Base-by-base conservation (phyloP, 805 yeast genomes). In the Lipomyces kockii region DNA sequence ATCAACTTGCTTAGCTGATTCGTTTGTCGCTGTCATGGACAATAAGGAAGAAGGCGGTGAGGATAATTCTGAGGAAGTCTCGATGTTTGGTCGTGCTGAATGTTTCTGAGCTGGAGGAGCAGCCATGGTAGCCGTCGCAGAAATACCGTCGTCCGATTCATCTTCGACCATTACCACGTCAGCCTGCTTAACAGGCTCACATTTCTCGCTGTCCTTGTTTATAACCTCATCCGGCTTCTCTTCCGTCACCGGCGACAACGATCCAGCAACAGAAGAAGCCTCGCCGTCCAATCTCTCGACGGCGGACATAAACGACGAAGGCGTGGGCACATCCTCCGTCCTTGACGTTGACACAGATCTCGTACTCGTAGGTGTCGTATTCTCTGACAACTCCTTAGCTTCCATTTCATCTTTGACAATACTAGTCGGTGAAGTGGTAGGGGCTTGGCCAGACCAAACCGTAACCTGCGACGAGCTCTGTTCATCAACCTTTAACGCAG, bases 361-460 rank as follows among this genome's bases (percentile, higher is more conserved):
- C 49, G 49, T 43, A 43, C 49, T 43, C 49, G 25, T 17, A n/a
- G 49, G 49, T n/a, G 49, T 43, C 49, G 22, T 43, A 43, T 43
- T n/a, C 22, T 43, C 49, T 17, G n/a, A 43, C n/a, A 17, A 43
- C 49, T 43, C 49, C 49, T 43, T 43, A 3, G 11, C 9, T 43
- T 43, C 22, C 22, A 9, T 43, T 17, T 43, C 49, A 5, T 43
- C 49, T 17, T 43, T n/a, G 22, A 43, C 20, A n/a, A 17, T 43
- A 43, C 20, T n/a, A 7, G 22, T 43, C 11, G 49, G 20, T 3
- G 20, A 43, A 17, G 5, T 43, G 20, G 14, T 43, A 5, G 8
- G n/a, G 2, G 22, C 20, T 8, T 2, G 20, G 14, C 3, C 49
- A 2, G 49, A 43, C 20, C 6, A 17, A 17, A 43, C 3, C 22